Base-by-base conservation (phyloP, 2,329 filamentous ascomycete species). In the Neofusicoccum kwambonambiense region DNA sequence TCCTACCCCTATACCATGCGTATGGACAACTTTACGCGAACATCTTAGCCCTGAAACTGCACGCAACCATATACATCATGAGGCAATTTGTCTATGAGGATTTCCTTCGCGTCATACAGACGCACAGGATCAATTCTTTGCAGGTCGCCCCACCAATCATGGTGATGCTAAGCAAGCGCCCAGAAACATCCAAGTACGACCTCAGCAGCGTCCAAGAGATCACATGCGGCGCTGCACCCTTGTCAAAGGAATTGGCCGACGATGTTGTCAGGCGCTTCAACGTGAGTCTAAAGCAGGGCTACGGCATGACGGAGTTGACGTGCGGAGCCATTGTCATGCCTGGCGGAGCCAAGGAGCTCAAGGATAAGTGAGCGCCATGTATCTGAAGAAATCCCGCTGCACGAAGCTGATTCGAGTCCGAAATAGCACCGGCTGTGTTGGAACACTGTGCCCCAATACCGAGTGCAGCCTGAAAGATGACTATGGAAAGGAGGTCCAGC, bases 271-370 rank as follows among this genome's bases (percentile, higher is more conserved):
- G 78, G 65, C 72, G 87, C 63, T 87, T 87, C 81, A 73, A 75
- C 19, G 76, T 87, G 22, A 83, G 83, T 68, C 72, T 88, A 31
- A 84, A 83, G 72, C 91, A 94, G 76, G 92, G 91, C 3, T 96
- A 90, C 89, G 92, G 92, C 4, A 94, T 96, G 92, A 95, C 92
- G 0, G 92, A 95, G 72, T 76, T 71, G 74, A 79, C 85, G 3
- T 15, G 61, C 17, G 61, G 27, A 6, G 61, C 50, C 34, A 37
- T 64, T 6, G 12, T 79, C 76, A 9, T 79, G 77, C 67, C 76
- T 3, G 61, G 61, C 4, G 61, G 61, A 47, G 56, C 41, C 7
- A n/a, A 19, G 8, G 42, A 47, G 31, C 6, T 60, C n/a, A 35
- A 37, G 78, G 58, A 51, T 35, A 35, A 31, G 44, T 62, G n/a